These are phyloP conservation scores for Haplosporangium sp. DNA, from an alignment of 371 early-diverging fungal species.

Conservation along the genomic window DNA sequence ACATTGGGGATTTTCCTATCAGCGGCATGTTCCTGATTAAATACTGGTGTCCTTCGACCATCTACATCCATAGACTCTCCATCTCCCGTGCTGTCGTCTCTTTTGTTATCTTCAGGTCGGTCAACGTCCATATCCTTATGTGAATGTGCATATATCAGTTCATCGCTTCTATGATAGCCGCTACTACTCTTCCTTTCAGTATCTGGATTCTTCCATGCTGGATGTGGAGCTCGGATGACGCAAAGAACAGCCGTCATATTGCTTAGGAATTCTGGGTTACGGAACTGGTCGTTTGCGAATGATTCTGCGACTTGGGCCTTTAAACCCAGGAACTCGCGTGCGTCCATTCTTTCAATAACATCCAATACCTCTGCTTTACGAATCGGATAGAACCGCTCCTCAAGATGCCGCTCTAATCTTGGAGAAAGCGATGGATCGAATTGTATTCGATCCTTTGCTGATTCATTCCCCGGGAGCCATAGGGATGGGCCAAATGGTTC, in stretches of 20 bases:
- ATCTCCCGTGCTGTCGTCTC: background rate
- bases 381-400: constrained; percentile 41
- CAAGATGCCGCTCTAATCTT: constrained; percentile 22
- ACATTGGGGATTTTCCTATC: background rate
- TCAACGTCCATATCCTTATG: constrained; percentile 30
- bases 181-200: background rate
- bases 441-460: constrained; percentile 5
- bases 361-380: constrained; percentile 37
- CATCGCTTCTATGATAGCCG: background rate
- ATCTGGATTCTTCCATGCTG: constrained; percentile 5
- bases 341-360: constrained; percentile 41
- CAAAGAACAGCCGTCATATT: constrained; percentile 40
- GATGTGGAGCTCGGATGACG: constrained; percentile 22
- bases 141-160: background rate
- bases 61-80: constrained; percentile 24
- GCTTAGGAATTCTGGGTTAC: constrained; percentile 40
- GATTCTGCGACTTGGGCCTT: constrained; percentile 22
- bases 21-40: background rate
- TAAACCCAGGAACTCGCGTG: constrained; percentile 26
- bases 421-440: constrained; percentile 27
- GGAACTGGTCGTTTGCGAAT: constrained; percentile 39
- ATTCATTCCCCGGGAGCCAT: background rate
- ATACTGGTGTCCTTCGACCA: background rate
- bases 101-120: background rate
- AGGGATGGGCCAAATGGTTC: constrained; percentile 1